Evolutionary conservation across 495 filamentous ascomycete genomes (phyloP).

Genomic region (Talaromyces trachyspermus): DNA sequence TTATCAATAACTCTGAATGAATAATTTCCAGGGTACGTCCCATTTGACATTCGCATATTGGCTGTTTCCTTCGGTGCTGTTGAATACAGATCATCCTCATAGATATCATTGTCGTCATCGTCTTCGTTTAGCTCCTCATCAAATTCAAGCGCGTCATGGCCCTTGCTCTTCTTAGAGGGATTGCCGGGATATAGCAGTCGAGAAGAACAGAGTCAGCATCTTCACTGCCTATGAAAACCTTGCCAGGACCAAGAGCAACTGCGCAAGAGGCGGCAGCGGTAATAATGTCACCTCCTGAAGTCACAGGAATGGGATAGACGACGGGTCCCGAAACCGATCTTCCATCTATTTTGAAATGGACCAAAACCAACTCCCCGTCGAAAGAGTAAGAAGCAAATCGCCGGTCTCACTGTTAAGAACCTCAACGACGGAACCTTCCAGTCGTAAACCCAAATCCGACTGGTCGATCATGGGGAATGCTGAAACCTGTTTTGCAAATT

Average conservation of each 20-base stretch:
- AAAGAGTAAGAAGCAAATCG: conserved; percentile 77
- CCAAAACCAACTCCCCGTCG: conserved; percentile 66
- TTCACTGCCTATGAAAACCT: conserved; percentile 79
- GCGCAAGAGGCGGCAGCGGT: conserved; percentile 61
- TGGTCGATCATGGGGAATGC: conserved; percentile 79
- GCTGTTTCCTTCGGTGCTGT: conserved; percentile 29
- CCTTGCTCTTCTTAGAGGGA: conserved; percentile 36
- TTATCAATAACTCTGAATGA: conserved; percentile 69
- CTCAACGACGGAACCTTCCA: conserved; percentile 79
- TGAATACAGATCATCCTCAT: conserved; percentile 69
- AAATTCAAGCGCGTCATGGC: conserved; percentile 34
- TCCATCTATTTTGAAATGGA: conserved; percentile 86
- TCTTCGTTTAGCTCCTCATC: conserved; percentile 46
- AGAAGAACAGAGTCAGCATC: conserved; percentile 75
- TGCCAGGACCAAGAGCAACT: conserved; percentile 57
- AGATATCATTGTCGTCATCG: conserved; percentile 53
- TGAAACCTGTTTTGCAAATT: conserved; percentile 71
- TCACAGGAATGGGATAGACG: conserved; percentile 51
- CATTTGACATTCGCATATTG: conserved; percentile 12
- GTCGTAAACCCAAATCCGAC: conserved; percentile 65
- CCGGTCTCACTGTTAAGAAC: conserved; percentile 64
- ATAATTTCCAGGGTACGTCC: conserved; percentile 47
- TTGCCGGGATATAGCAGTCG: conserved; percentile 59
- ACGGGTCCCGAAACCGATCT: conserved; percentile 81
- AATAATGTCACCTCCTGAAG: conserved; percentile 54